Base-by-base conservation (phyloP, 169 alveolate species). In the Plasmodium relictum region DNA sequence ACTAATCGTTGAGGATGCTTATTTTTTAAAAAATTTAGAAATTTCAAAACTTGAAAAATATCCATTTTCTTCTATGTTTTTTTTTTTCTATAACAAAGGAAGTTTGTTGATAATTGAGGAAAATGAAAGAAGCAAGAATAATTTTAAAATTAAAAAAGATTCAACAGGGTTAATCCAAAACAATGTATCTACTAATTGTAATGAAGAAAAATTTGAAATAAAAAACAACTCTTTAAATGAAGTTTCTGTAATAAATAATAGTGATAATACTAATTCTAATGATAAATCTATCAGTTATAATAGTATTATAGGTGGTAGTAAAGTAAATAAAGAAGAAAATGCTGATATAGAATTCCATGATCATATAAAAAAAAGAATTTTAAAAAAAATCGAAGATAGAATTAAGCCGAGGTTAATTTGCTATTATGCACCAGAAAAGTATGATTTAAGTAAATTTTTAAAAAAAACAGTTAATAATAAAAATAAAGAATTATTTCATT, bases 341-440 rank as follows among this genome's bases (percentile, higher is more conserved):
- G 6, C 58, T 9, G 16, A 14, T 2, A 14, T 48, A 48, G 62
- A 86, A 70, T n/a, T 59, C 8, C 22, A 42, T 59, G 83, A 86
- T 20, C 50, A 86, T 14, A 66, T 9, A 45, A 86, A 86, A 22
- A 86, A 70, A 44, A 20, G n/a, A 42, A 65, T 86, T 20, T 48
- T 69, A 20, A 70, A 58, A 72, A 61, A 58, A 86, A 50, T 86
- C 6, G 87, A 69, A 41, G 74, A 71, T 22, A 12, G 74, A 14
- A 86, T 86, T 31, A 56, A 54, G 18, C 92, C 92, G 5, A 59
- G 61, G 31, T 65, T 86, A 48, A 86, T 86, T 59, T 70, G 58
- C 44, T 86, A 86, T 66, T 50, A 59, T 42, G 41, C 48, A 7
- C 62, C 88, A 42, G 92, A 71, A 39, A 45, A 37, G 8, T 86